A percentile compares a stretch with the other conserved stretches of the same genome.
Conservation (phyloP, 768 basidiomycete species). For the Termitomyces sp. region DNA sequence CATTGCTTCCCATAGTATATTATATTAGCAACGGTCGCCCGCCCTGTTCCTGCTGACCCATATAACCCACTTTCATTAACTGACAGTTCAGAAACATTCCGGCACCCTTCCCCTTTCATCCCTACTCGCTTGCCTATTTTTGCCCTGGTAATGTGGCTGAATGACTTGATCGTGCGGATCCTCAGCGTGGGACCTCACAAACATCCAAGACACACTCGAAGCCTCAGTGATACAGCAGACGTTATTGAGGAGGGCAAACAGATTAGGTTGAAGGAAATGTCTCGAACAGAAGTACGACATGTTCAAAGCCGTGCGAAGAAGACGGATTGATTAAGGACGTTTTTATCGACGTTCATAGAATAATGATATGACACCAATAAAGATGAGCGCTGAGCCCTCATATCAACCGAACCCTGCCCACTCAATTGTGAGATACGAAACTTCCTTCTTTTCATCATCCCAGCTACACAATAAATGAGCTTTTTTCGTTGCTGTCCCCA, state of each 20-base stretch:
- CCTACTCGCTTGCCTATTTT: constrained; percentile 82
- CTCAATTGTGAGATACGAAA: constrained; percentile 76
- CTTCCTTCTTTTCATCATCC: constrained; percentile 65
- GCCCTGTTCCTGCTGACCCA: constrained; percentile 71
- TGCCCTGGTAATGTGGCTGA: constrained; percentile 65
- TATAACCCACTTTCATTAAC: constrained; percentile 49
- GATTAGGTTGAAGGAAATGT: constrained; percentile 23
- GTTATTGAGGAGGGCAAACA: constrained; percentile 55
- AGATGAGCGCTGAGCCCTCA: background rate
- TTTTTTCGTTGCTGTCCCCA: constrained; percentile 98
- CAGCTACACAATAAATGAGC: constrained; percentile 88
- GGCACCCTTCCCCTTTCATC: constrained; percentile 71
- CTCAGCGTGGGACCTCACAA: constrained; percentile 44
- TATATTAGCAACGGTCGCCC: constrained; percentile 78
- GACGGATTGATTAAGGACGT: constrained; percentile 41
- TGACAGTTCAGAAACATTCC: constrained; percentile 34
- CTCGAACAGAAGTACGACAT: constrained; percentile 14
- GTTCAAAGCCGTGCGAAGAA: constrained; percentile 29
- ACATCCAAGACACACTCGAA: constrained; percentile 6
- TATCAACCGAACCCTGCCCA: constrained; percentile 84
- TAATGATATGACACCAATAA: constrained; percentile 7
- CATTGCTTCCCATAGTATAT: constrained; percentile 50
- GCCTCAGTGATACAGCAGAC: constrained; percentile 47
- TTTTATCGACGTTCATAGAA: background rate
- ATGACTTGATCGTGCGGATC: constrained; percentile 61